phyloP scores from a whole-genome alignment of 2,329 filamentous ascomycete species.

The Amesomyces nigricolor region DNA sequence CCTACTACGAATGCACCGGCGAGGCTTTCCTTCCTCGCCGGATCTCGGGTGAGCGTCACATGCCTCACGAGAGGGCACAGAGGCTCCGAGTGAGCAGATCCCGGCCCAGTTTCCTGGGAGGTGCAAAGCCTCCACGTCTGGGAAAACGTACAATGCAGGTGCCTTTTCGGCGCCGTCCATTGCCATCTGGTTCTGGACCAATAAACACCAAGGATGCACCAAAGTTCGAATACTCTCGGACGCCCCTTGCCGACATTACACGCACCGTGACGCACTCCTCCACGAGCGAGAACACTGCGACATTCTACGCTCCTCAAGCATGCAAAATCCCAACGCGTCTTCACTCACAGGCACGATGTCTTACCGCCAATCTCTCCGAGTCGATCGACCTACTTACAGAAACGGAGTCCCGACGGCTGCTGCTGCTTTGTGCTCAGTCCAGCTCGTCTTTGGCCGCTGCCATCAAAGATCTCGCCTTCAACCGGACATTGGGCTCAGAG shows the following conservation, averaged over 20 bases:
- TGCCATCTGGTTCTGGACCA: background rate
- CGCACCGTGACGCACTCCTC: background rate
- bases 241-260: constrained; percentile 18
- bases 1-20: too few relatives aligned
- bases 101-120: too few relatives aligned
- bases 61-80: too few relatives aligned
- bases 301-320: too few relatives aligned
- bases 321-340: background rate
- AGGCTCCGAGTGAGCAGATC: too few relatives aligned
- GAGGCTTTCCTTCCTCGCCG: too few relatives aligned
- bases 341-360: background rate
- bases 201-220: background rate
- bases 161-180: too few relatives aligned
- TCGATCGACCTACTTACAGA: constrained; percentile 13
- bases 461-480: constrained; percentile 8
- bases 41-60: background rate
- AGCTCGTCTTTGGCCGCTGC: constrained; percentile 9
- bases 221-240: constrained; percentile 1
- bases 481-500: background rate
- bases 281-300: too few relatives aligned
- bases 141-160: too few relatives aligned
- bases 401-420: constrained; percentile 11
- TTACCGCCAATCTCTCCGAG: background rate
- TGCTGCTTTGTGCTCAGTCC: constrained; percentile 15
- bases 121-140: too few relatives aligned